Base-by-base conservation (phyloP, 2,329 filamentous ascomycete genomes). In the Arthrobotrys iridis region DNA sequence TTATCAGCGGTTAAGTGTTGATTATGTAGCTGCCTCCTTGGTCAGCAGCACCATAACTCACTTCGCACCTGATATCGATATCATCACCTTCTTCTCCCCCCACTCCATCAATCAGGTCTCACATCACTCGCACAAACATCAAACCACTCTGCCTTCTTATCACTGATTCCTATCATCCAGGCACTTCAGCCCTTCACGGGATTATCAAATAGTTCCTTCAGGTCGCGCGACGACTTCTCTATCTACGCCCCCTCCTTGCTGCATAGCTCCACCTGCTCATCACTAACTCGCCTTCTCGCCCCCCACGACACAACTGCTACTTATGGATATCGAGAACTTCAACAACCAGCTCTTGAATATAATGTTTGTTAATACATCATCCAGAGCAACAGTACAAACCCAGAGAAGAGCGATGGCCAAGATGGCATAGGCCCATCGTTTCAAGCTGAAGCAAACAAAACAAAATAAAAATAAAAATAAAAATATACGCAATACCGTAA, bases 391-490 rank as follows among this genome's bases (percentile, higher is more conserved):
- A 58, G 46, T 48, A 68, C 57, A 58, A 50, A 67, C 45, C 41
- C 57, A 68, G 46, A 75, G 63, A 68, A 58, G 63, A 75, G 71
- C 63, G 30, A 26, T 37, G 41, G 71, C 45, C 37, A 33, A 24
- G 28, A 75, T 75, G 71, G 57, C 43, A 18, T 68, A 75, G 41
- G 66, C 18, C 50, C 22, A 41, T 45, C 30, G 22, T n/a, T 30
- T 46, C 48, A 15, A 20, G 57, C 7, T 43, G 57, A 66, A 45
- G 4, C 30, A 40, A 55, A 33, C 13, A 26, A 20, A 22, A 37
- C 33, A 57, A 20, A 7, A 30, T 58, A 33, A 15, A 24, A 11
- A 7, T 26, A 40, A 20, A 57, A 24, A 57, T 45, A 68, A n/a
- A n/a, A n/a, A n/a, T n/a, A n/a, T n/a, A 13, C 30, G 11, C 13